Evolutionary conservation across 176 grass and related monocot genomes (phyloP), one percentile per base, ranked within the genome.

Genomic region (Zizania latifolia): DNA sequence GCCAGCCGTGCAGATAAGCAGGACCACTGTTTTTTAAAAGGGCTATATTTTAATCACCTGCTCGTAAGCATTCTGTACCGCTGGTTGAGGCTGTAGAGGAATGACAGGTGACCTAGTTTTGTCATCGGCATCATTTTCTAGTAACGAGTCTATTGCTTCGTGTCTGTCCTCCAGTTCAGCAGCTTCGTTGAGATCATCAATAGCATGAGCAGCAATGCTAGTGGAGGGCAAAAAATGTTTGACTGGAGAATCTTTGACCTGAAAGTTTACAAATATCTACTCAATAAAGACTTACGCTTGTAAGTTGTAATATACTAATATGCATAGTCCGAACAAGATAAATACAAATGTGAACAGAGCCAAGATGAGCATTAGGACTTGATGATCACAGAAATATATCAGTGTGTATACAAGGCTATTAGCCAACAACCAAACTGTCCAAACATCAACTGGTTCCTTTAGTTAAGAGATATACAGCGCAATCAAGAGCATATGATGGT

Each of bases 171-270:
- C 87, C 78, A 90, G 53, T 58, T 90, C 91, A 83, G 83, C 38
- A 54, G 91, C 87, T 64, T 90, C 87, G 13, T 76, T 50, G 14
- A 87, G 70, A 79, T 93, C 91, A 80, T 93, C 85, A 53, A 82
- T 32, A 40, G 87, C 84, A 87, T 90, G 74, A 59, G 87, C 87
- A 70, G 87, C 78, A 87, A 93, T 90, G 61, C 91, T 82, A 30
- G 91, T 93, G 24, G 87, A 80, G 30, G 87, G 91, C 58, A 93
- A 80, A 74, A 58, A 55, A 44, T 87, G 80, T 35, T 75, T 84
- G 19, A 67, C 40, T 39, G 88, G 84, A 82, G 81, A 90, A 83
- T 69, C 74, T 81, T 85, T 93, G 24, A 62, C 84, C 91, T 93
- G 87, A 30, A 68, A 78, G 15, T 87, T 76, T 31, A 32, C 48